These are phyloP conservation scores for Aspergillus intermedius DNA, from an alignment of 2,329 filamentous ascomycete species.

Conservation along the genomic window DNA sequence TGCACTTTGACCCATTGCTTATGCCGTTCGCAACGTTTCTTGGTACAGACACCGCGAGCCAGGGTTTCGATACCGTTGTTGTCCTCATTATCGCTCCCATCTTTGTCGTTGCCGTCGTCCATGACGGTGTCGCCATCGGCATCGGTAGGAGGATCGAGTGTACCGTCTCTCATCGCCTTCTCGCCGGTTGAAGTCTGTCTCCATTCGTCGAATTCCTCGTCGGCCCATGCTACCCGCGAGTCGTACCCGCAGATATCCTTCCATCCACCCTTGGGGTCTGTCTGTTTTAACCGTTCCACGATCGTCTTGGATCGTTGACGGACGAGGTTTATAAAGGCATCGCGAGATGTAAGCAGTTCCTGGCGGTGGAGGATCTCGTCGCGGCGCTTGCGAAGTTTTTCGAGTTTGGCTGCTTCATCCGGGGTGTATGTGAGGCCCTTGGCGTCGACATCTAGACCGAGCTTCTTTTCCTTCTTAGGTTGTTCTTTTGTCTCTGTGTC, in stretches of 20 bases:
- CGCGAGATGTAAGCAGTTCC: constrained; percentile 37
- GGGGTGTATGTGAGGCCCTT: constrained; percentile 28
- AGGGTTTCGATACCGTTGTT: constrained; percentile 8
- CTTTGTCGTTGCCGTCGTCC: constrained; percentile 22
- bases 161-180: constrained; percentile 34
- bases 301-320: constrained; percentile 37
- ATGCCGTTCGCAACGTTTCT: constrained; percentile 44
- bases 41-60: constrained; percentile 39
- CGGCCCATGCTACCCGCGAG: constrained; percentile 40
- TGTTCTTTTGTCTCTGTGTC: constrained; percentile 11
- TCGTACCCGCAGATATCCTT: constrained; percentile 47
- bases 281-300: constrained; percentile 39
- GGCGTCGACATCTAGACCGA: constrained; percentile 24
- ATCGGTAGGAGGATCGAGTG: constrained; percentile 26
- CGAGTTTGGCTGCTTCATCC: constrained; percentile 34
- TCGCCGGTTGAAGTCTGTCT: constrained; percentile 32
- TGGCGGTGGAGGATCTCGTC: constrained; percentile 30
- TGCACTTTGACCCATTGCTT: constrained; percentile 44
- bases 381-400: constrained; percentile 29
- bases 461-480: constrained; percentile 15
- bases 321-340: constrained; percentile 37
- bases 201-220: constrained; percentile 45
- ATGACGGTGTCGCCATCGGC: constrained; percentile 31
- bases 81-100: constrained; percentile 19
- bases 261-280: constrained; percentile 40